Percentiles rank a stretch among this genome's conserved stretches.
phyloP scores from a whole-genome alignment of 345 rosid genomes.

The Iberis pinnata region DNA sequence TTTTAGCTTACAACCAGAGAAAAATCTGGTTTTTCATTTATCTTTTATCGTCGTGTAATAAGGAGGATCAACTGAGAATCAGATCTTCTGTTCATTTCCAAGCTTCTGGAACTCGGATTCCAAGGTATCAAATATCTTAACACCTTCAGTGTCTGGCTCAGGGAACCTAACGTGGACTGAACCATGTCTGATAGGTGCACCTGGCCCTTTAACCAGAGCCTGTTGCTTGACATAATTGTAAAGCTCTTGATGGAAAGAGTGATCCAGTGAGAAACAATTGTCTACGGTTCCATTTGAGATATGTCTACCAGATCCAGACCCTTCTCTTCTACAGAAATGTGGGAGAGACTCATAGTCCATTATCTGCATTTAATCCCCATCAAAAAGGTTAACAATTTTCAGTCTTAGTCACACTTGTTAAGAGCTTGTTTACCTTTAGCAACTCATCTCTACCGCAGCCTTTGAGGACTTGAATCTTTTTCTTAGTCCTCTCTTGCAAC shows the following conservation, averaged over 20 bases:
- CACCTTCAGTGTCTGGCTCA: background rate
- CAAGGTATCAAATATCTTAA: conserved; percentile 12
- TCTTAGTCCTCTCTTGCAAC: conserved; percentile 87
- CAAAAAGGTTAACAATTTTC: background rate
- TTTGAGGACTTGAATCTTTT: conserved; percentile 77
- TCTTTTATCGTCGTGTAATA: conserved; percentile 28
- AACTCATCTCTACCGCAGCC: conserved; percentile 83
- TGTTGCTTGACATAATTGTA: conserved; percentile 67
- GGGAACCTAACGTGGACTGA: background rate
- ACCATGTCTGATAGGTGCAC: background rate
- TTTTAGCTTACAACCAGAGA: conserved; percentile 9
- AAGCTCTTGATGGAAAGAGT: conserved; percentile 78
- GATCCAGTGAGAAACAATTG: conserved; percentile 78
- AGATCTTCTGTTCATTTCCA: conserved; percentile 39
- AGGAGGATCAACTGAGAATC: no score
- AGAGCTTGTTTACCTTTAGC: conserved; percentile 51
- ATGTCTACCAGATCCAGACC: conserved; percentile 61
- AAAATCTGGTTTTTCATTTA: conserved; percentile 5
- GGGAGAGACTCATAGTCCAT: conserved; percentile 91
- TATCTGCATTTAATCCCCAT: conserved; percentile 52
- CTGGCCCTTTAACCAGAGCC: conserved; percentile 13
- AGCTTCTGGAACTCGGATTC: conserved; percentile 70
- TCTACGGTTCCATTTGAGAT: conserved; percentile 37
- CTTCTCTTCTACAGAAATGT: conserved; percentile 77
- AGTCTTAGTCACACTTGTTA: no score